Conservation (phyloP, 441 rosid genomes). For the Dalechampia spathulata region DNA sequence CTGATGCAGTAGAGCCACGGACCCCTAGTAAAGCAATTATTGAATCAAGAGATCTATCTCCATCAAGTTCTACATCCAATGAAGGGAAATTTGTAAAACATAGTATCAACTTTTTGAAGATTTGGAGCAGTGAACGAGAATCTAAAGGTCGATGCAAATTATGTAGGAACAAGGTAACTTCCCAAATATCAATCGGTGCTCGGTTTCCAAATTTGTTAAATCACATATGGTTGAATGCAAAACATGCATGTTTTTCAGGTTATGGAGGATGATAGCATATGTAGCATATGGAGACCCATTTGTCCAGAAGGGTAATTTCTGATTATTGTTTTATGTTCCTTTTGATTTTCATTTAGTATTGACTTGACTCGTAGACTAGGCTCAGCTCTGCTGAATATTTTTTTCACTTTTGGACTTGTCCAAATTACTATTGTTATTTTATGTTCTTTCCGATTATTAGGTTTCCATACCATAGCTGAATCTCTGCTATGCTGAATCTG, state of each 20-base stretch:
- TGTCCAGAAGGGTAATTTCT: conserved; percentile 79
- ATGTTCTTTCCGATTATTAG: too few species aligned
- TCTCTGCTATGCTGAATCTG: too few species aligned
- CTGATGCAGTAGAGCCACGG: conserved; percentile 39
- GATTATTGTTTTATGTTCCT: neutral
- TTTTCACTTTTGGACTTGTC: too few species aligned
- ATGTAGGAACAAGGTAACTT: conserved; percentile 77
- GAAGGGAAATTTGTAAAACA: conserved; percentile 68
- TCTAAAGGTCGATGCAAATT: conserved; percentile 69
- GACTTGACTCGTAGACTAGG: too few species aligned
- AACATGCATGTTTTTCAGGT: conserved; percentile 37
- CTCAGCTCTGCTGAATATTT: too few species aligned
- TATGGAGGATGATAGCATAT: conserved; percentile 49
- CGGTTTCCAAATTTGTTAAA: neutral
- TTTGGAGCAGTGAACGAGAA: conserved; percentile 93
- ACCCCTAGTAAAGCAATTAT: conserved; percentile 42
- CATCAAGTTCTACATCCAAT: conserved; percentile 42
- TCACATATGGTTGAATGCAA: neutral
- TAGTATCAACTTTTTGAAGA: conserved; percentile 65
- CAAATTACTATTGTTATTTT: too few species aligned
- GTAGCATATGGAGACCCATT: conserved; percentile 91
- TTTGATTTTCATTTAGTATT: too few species aligned
- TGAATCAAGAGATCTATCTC: conserved; percentile 55
- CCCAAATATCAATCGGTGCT: neutral
- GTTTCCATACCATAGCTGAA: too few species aligned